phyloP scores from a whole-genome alignment of 345 rosid genomes.

The Cochlearia excelsa region DNA sequence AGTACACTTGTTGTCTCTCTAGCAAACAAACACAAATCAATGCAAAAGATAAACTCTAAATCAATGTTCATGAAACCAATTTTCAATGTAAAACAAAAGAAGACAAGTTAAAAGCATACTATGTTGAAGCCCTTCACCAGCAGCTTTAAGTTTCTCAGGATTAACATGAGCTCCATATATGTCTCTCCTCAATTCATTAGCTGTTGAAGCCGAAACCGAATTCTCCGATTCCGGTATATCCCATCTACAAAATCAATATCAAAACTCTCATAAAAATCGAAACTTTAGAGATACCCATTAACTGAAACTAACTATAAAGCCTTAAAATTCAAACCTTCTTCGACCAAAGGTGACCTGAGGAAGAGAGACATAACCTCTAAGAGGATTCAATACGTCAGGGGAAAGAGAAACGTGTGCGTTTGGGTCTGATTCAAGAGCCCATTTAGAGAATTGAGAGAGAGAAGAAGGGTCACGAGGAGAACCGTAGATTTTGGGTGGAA shows the following conservation, averaged over 20 bases:
- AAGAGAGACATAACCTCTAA: constrained; percentile 70
- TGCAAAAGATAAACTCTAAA: too few relatives aligned
- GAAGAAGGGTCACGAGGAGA: constrained; percentile 56
- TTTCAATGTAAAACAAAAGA: neutral
- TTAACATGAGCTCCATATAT: constrained; percentile 43
- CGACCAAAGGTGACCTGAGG: constrained; percentile 95
- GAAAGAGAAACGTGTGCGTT: constrained; percentile 37
- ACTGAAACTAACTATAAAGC: constrained; percentile 6
- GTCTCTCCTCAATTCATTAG: constrained; percentile 72
- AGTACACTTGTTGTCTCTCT: neutral
- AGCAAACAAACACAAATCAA: constrained; percentile 13
- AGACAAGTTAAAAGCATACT: constrained; percentile 37
- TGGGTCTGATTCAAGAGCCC: constrained; percentile 51
- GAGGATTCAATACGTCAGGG: constrained; percentile 72
- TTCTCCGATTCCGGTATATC: constrained; percentile 51
- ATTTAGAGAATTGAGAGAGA: constrained; percentile 66
- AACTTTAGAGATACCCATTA: constrained; percentile 1
- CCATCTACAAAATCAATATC: constrained; percentile 55
- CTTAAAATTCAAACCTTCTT: constrained; percentile 50
- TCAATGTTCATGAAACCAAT: neutral
- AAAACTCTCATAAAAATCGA: constrained; percentile 1
- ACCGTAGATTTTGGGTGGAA: constrained; percentile 59
- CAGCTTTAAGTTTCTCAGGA: constrained; percentile 81
- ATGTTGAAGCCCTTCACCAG: constrained; percentile 74
- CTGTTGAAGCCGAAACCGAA: constrained; percentile 61